Conservation (phyloP, 345 rosid species). For the Noccaea caerulescens region DNA sequence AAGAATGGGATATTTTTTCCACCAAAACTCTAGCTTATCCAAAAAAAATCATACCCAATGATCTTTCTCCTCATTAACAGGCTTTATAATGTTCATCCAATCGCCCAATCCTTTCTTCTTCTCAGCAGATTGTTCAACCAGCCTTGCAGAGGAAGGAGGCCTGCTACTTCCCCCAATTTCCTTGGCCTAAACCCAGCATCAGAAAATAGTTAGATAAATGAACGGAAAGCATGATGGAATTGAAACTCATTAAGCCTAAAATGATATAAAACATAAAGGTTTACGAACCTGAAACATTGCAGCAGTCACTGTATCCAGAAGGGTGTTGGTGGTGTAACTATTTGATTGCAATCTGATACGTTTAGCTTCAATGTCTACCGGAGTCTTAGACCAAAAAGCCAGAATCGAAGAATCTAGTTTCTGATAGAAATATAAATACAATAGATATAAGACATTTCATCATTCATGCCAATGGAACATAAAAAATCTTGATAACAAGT, state of each 20-base stretch:
- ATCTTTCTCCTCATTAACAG: conserved; percentile 94
- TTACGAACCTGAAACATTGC: conserved; percentile 90
- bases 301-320: conserved; percentile 92
- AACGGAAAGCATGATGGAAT: not conserved
- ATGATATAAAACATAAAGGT: not conserved
- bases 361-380: conserved; percentile 89
- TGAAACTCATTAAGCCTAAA: not conserved
- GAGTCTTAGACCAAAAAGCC: conserved; percentile 96
- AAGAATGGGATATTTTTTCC: not conserved
- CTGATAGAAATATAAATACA: conserved; percentile 45
- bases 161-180: conserved; percentile 86
- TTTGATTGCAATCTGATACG: conserved; percentile 95
- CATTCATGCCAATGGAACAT: not conserved
- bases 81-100: conserved; percentile 93
- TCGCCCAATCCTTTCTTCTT: conserved; percentile 80
- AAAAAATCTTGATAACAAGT: not conserved
- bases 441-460: conserved; percentile 18
- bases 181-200: conserved; percentile 59
- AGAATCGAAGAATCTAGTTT: conserved; percentile 77
- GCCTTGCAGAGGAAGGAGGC: conserved; percentile 59
- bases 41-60: conserved; percentile 63
- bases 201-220: not conserved
- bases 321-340: conserved; percentile 84
- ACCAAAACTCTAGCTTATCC: conserved; percentile 12
- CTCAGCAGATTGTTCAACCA: conserved; percentile 68